These are phyloP conservation scores for Arthrobotrys musiformis DNA, from an alignment of 2,329 filamentous ascomycete genomes.

Conservation along the genomic window DNA sequence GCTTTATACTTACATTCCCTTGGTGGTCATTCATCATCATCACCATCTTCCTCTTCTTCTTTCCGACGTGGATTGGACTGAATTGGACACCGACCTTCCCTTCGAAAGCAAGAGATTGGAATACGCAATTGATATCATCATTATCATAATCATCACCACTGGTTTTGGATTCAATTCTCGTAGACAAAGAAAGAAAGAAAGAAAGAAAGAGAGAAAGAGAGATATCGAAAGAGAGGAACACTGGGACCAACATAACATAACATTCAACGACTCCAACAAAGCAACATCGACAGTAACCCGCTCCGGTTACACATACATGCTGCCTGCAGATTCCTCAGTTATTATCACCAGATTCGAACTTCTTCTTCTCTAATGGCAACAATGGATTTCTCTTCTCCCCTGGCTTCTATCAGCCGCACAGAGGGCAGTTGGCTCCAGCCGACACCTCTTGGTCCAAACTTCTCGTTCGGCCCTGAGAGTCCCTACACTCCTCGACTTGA, in stretches of 20 bases:
- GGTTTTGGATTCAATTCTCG: background rate
- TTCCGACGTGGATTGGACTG: background rate
- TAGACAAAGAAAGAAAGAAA: background rate
- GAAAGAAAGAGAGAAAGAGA: background rate
- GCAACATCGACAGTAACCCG: background rate
- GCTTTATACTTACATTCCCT: conserved; percentile 30
- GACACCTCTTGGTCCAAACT: conserved; percentile 30
- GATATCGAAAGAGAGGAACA: no score
- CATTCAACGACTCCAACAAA: background rate
- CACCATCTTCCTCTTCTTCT: background rate
- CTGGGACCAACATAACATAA: background rate
- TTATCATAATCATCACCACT: no score
- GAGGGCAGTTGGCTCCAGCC: conserved; percentile 49
- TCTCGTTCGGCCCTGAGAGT: conserved; percentile 37
- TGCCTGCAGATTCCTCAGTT: background rate
- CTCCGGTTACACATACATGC: conserved; percentile 29
- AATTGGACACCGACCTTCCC: background rate
- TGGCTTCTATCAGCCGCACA: conserved; percentile 51
- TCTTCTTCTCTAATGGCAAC: conserved; percentile 30
- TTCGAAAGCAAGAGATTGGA: background rate
- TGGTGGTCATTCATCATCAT: background rate
- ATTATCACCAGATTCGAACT: conserved; percentile 30
- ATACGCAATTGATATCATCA: background rate
- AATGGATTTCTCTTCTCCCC: conserved; percentile 53
- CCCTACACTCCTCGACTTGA: conserved; percentile 47